These are phyloP conservation scores for Chenopodium suecicum DNA, from an alignment of 148 eudicot species.

Conservation along the genomic window DNA sequence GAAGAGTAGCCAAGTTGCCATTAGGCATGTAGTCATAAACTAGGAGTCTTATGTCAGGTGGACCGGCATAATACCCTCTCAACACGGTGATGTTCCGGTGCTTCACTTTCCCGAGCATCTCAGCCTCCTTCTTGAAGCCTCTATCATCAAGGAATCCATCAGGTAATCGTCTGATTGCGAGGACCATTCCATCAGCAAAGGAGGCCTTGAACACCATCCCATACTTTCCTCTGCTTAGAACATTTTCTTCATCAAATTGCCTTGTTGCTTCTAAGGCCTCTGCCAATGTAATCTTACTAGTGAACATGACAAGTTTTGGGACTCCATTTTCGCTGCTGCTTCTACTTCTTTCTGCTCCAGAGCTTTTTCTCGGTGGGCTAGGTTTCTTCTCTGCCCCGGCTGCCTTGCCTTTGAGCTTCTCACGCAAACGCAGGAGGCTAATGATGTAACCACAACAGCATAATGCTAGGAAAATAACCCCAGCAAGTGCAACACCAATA, in stretches of 20 bases:
- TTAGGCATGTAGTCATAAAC: slow-evolving; percentile 86
- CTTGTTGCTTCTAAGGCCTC: slow-evolving; percentile 79
- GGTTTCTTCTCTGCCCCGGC: slow-evolving; percentile 63
- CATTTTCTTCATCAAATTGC: slow-evolving; percentile 84
- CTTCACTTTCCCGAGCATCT: slow-evolving; percentile 58
- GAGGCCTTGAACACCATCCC: slow-evolving; percentile 76
- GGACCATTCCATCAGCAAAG: slow-evolving; percentile 70
- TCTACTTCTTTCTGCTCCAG: slow-evolving; percentile 54
- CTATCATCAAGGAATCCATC: slow-evolving; percentile 51
- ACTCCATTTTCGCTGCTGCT: slow-evolving; percentile 65
- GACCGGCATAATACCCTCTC: slow-evolving; percentile 77
- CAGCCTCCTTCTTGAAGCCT: slow-evolving; percentile 71
- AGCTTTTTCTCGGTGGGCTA: slow-evolving; percentile 64
- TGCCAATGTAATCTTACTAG: slow-evolving; percentile 54
- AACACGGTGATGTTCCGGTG: slow-evolving; percentile 71
- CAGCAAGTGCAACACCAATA: slow-evolving; percentile 49
- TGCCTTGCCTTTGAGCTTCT: slow-evolving; percentile 45
- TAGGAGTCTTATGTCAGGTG: slow-evolving; percentile 53
- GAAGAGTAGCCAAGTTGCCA: slow-evolving; percentile 66
- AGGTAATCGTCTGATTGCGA: slow-evolving; percentile 60
- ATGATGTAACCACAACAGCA: slow-evolving; percentile 62
- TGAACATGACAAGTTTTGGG: slow-evolving; percentile 75
- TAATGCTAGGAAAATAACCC: slow-evolving; percentile 38
- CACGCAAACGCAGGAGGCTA: slow-evolving; percentile 57
- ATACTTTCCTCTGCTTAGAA: slow-evolving; percentile 64